These are phyloP conservation scores for Exophiala sp. DNA, from an alignment of 2,329 filamentous ascomycete genomes.

Conservation along the genomic window DNA sequence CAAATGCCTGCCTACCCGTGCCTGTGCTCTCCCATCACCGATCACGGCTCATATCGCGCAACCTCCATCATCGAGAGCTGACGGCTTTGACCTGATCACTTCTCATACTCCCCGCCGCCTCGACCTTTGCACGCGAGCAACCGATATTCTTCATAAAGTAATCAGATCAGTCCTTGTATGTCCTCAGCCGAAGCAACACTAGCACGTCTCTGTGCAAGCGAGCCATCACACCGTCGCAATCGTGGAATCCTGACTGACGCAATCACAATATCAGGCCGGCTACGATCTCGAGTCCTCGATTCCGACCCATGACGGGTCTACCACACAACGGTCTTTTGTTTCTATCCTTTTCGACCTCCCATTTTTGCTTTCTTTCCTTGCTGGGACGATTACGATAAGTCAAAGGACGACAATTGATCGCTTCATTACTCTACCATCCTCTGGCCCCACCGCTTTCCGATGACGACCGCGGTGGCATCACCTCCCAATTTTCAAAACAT, in stretches of 20 bases:
- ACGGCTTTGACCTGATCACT: constrained; percentile 8
- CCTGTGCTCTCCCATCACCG: constrained; percentile 4
- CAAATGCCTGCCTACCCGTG: constrained; percentile 3
- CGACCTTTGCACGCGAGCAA: constrained; percentile 23
- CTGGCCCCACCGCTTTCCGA: constrained; percentile 19
- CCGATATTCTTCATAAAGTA: not conserved
- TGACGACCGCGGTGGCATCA: constrained; percentile 66
- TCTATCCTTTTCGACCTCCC: constrained; percentile 8
- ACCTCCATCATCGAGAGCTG: constrained; percentile 6
- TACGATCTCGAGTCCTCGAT: constrained; percentile 8
- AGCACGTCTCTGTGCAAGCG: not conserved
- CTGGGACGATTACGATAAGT: not conserved
- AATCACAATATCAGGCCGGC: not conserved
- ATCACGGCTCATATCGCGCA: not conserved
- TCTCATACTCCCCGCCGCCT: constrained; percentile 18
- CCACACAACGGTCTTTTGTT: constrained; percentile 11
- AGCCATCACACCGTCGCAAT: not conserved
- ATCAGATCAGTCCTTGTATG: constrained; percentile 9
- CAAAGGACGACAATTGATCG: not conserved
- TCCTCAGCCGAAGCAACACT: constrained; percentile 1
- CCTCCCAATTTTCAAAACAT: constrained; percentile 61
- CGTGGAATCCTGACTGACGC: constrained; percentile 7
- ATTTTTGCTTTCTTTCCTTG: not conserved
- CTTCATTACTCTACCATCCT: not conserved
- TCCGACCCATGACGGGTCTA: constrained; percentile 28